These are phyloP conservation scores for Exserohilum rostratum DNA, from an alignment of 2,329 filamentous ascomycete genomes.

Conservation along the genomic window DNA sequence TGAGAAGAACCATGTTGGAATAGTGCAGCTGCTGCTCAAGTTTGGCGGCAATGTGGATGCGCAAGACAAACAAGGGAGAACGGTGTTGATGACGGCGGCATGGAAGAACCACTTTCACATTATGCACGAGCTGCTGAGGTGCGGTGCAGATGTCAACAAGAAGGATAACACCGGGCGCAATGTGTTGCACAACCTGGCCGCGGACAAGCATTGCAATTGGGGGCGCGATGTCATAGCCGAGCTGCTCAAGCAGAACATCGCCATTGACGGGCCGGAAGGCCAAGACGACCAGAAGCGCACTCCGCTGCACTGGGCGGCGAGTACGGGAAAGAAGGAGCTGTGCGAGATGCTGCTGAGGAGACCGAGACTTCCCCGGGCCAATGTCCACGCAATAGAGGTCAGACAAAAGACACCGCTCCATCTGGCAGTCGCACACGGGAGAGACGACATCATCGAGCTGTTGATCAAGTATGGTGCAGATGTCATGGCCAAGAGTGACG, in stretches of 20 bases:
- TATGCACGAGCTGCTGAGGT: conserved; percentile 43
- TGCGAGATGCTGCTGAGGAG: conserved; percentile 55
- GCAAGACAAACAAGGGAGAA: conserved; percentile 45
- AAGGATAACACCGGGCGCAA: conserved; percentile 43
- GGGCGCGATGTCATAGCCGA: conserved; percentile 53
- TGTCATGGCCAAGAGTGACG: conserved; percentile 43
- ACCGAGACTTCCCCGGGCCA: conserved; percentile 30
- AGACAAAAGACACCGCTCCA: conserved; percentile 47
- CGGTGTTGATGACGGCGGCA: conserved; percentile 47
- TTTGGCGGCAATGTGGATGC: conserved; percentile 43
- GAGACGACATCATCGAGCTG: conserved; percentile 46
- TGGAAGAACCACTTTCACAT: conserved; percentile 45
- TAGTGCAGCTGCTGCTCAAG: conserved; percentile 41
- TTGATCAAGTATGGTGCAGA: conserved; percentile 40
- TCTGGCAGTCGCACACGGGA: conserved; percentile 41
- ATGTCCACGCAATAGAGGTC: conserved; percentile 43
- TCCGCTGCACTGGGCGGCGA: conserved; percentile 64
- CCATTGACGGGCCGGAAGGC: conserved; percentile 49
- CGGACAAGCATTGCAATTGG: conserved; percentile 55
- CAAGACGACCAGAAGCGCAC: conserved; percentile 58
- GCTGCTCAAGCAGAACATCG: conserved; percentile 49
- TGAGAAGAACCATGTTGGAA: conserved; percentile 38
- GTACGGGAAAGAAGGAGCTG: conserved; percentile 60
- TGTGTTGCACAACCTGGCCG: conserved; percentile 47
- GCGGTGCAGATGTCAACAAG: conserved; percentile 49